These are phyloP conservation scores for Kodamaea derodonti DNA, from an alignment of 1,139 yeast genomes.

Conservation along the genomic window DNA sequence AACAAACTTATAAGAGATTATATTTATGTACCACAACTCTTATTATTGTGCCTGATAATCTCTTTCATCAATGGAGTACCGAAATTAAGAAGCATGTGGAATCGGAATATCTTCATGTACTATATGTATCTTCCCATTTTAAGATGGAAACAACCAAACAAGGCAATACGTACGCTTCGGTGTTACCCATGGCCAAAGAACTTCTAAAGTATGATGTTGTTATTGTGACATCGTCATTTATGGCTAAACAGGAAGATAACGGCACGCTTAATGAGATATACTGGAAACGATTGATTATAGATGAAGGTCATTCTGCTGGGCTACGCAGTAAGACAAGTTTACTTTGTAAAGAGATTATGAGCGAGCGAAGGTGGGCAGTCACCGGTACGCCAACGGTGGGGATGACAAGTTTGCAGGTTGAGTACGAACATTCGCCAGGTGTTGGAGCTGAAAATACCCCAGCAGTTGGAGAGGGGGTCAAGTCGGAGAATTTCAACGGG, in stretches of 20 bases:
- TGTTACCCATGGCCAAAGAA: slow-evolving; percentile 25
- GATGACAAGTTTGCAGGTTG: slow-evolving; percentile 54
- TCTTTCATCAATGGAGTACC: slow-evolving; percentile 61
- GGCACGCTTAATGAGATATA: slow-evolving; percentile 41
- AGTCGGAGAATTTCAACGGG: slow-evolving; percentile 14
- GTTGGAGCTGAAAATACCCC: not conserved
- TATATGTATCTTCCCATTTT: slow-evolving; percentile 34
- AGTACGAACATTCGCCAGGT: too few relatives aligned
- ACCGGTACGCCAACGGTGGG: slow-evolving; percentile 78
- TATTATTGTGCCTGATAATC: slow-evolving; percentile 62
- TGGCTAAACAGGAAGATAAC: slow-evolving; percentile 33
- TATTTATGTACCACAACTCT: slow-evolving; percentile 52
- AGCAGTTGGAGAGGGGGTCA: too few relatives aligned
- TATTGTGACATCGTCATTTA: slow-evolving; percentile 45
- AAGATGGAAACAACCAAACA: slow-evolving; percentile 11
- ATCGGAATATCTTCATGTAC: slow-evolving; percentile 28
- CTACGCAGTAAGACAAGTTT: slow-evolving; percentile 46
- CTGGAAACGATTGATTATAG: slow-evolving; percentile 71
- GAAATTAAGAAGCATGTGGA: slow-evolving; percentile 57
- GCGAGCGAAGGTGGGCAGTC: slow-evolving; percentile 69
- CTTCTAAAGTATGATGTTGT: slow-evolving; percentile 49
- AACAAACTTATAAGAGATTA: slow-evolving; percentile 16
- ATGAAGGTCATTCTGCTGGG: slow-evolving; percentile 67
- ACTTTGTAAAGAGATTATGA: slow-evolving; percentile 44
- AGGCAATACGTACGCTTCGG: slow-evolving; percentile 16